Evolutionary conservation across 495 filamentous ascomycete species (phyloP).

Genomic region (Neurospora terricola): DNA sequence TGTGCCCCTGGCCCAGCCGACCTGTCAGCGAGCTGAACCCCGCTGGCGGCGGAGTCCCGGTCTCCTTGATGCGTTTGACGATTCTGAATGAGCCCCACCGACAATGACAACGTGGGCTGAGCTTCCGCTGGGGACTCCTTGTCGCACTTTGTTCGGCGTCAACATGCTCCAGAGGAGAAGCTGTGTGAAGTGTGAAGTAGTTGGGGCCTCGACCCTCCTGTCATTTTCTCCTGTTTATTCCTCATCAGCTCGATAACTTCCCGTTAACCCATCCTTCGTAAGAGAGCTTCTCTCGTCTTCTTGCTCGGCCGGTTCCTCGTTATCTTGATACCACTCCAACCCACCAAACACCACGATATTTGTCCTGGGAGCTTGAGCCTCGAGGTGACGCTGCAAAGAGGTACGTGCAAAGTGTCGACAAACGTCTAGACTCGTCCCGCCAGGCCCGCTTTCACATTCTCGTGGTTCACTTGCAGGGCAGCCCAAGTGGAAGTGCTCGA

Average conservation of each 20-base stretch:
- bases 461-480: background rate
- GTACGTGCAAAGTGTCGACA: background rate
- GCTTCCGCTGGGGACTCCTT: background rate
- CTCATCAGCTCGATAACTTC: background rate
- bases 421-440: background rate
- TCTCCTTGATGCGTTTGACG: background rate
- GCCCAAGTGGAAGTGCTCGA: background rate
- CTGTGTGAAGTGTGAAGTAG: background rate
- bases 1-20: background rate
- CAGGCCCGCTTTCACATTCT: background rate
- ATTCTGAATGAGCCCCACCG: background rate
- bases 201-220: background rate
- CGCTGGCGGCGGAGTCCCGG: background rate
- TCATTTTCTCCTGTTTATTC: background rate
- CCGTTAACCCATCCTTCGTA: background rate
- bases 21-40: background rate
- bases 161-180: background rate
- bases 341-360: background rate
- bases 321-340: background rate
- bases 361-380: background rate
- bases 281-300: background rate
- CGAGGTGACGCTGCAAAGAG: background rate
- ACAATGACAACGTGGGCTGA: background rate
- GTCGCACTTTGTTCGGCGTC: background rate
- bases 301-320: background rate